These are phyloP conservation scores for Porphyrellus cyaneotinctus DNA, from an alignment of 768 basidiomycete species.

Conservation along the genomic window DNA sequence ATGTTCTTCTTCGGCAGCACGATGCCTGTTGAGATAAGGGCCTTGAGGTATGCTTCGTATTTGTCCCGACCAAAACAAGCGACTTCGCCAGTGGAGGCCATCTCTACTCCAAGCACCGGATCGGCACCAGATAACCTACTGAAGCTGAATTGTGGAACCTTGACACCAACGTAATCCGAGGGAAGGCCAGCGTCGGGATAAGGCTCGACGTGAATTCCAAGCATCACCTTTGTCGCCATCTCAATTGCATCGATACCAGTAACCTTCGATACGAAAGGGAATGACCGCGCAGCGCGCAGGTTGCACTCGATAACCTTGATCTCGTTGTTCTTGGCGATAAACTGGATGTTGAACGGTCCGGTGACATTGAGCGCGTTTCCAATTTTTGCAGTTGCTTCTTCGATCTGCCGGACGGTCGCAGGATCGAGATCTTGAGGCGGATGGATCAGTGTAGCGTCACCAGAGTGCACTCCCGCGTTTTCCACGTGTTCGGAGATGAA, in stretches of 20 bases:
- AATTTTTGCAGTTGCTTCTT: slow-evolving; percentile 96
- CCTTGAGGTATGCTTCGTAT: slow-evolving; percentile 98
- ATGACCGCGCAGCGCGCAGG: slow-evolving; percentile 93
- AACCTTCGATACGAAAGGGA: slow-evolving; percentile 99
- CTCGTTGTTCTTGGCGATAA: slow-evolving; percentile 99
- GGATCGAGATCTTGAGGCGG: slow-evolving; percentile 98
- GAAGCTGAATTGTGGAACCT: slow-evolving; percentile 99
- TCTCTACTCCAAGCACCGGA: slow-evolving; percentile 96
- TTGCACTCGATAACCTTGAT: slow-evolving; percentile 99
- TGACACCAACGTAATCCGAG: slow-evolving; percentile 93
- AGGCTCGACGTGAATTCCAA: slow-evolving; percentile 80
- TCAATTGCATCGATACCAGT: slow-evolving; percentile 98
- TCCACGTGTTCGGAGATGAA: slow-evolving; percentile 99
- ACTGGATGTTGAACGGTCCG: slow-evolving; percentile 99
- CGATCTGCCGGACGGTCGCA: slow-evolving; percentile 92
- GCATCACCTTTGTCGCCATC: slow-evolving; percentile 98
- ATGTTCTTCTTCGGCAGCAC: slow-evolving; percentile 96
- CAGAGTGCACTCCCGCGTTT: slow-evolving; percentile 98
- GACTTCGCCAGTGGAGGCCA: slow-evolving; percentile 99
- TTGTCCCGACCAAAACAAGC: slow-evolving; percentile 98
- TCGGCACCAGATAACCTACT: slow-evolving; percentile 95
- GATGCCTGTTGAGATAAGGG: slow-evolving; percentile 94
- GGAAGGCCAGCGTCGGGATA: slow-evolving; percentile 90
- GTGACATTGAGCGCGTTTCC: slow-evolving; percentile 97
- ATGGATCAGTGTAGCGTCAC: slow-evolving; percentile 96